Percentiles rank a stretch among this genome's conserved stretches.
These are phyloP conservation scores for Entophlyctis luteolus DNA, from an alignment of 192 early-diverging fungal genomes.

Conservation along the genomic window DNA sequence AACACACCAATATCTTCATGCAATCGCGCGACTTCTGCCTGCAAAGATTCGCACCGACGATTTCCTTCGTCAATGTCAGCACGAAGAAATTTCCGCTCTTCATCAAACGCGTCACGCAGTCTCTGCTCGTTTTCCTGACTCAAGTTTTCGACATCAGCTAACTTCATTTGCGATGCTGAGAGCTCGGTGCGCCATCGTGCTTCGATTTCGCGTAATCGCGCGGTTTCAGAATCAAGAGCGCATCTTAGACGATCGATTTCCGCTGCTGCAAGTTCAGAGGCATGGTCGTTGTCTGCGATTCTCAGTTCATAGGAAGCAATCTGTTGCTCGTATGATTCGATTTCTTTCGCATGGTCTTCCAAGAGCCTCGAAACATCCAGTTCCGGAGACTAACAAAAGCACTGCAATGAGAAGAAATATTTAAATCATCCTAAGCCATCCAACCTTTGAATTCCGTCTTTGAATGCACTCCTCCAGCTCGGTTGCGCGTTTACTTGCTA, in stretches of 20 bases:
- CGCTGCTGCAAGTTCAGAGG: background rate
- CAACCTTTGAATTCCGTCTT: background rate
- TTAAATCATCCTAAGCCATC: too few species aligned
- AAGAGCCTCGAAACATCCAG: background rate
- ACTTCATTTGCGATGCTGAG: background rate
- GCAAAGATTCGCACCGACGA: background rate
- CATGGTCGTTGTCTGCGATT: slow-evolving; percentile 5
- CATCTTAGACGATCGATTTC: background rate
- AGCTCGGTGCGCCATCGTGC: slow-evolving; percentile 7
- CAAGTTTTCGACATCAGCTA: background rate
- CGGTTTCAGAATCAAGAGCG: background rate
- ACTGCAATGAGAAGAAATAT: too few species aligned
- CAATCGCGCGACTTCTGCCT: background rate
- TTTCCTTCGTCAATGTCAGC: background rate
- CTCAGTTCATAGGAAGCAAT: too few species aligned
- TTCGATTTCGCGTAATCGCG: background rate
- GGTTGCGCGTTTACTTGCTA: background rate
- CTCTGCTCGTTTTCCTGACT: background rate
- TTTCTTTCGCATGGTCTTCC: background rate
- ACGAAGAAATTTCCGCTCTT: background rate
- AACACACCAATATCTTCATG: background rate
- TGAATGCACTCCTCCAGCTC: background rate
- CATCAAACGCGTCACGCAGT: background rate
- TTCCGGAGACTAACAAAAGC: background rate
- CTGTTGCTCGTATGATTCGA: slow-evolving; percentile 5